Percentiles rank a stretch among this genome's conserved stretches.
Evolutionary conservation across 2,329 filamentous ascomycete species (phyloP).

Genomic region (Calonectria pteridis): DNA sequence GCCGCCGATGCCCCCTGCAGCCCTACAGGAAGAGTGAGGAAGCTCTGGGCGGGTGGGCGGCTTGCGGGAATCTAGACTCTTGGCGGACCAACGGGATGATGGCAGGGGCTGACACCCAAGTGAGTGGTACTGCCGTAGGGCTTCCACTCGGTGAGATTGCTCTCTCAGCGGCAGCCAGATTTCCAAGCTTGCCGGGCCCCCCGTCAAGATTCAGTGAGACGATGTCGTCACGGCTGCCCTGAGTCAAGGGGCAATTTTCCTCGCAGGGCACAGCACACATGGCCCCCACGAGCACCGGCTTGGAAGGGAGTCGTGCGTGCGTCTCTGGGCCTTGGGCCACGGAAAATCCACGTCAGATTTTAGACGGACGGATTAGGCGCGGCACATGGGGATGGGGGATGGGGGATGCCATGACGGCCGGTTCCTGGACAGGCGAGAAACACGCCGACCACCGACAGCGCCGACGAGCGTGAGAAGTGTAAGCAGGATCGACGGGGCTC

Average conservation of each 20-base stretch:
- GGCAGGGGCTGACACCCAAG: background rate
- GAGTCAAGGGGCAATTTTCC: background rate
- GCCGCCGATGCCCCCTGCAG: conserved; percentile 10
- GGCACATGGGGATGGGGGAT: too few relatives aligned
- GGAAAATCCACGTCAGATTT: conserved; percentile 27
- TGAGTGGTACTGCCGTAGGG: background rate
- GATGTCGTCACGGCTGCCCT: conserved; percentile 13
- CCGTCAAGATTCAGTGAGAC: background rate
- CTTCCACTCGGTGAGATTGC: conserved; percentile 9
- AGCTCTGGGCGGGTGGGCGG: background rate
- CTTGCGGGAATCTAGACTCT: conserved; percentile 1
- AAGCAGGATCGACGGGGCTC: conserved; percentile 9
- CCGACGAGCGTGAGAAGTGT: background rate
- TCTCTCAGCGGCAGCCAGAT: background rate
- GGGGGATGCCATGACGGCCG: background rate
- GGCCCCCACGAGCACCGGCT: conserved; percentile 18
- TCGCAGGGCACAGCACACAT: background rate
- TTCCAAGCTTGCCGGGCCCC: background rate
- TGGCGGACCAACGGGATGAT: background rate
- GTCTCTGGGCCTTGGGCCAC: background rate
- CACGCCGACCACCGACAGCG: background rate
- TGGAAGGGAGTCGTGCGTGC: background rate
- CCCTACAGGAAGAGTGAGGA: conserved; percentile 10
- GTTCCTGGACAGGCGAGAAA: conserved; percentile 5
- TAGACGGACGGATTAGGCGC: conserved; percentile 19